Evolutionary conservation across 2,329 filamentous ascomycete species (phyloP).

Genomic region (Clonostachys solani): DNA sequence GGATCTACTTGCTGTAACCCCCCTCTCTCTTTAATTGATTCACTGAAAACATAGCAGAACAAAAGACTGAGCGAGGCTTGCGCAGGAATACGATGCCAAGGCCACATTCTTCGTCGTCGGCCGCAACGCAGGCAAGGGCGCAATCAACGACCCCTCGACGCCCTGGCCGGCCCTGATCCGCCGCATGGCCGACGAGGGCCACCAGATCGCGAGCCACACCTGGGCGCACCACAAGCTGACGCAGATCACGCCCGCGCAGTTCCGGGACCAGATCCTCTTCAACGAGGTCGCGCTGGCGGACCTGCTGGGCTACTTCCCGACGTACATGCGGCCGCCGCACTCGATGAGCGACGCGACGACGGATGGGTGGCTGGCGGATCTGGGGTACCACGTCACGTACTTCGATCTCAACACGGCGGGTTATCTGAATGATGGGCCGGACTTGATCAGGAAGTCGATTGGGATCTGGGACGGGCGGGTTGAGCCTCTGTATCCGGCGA

Average conservation of each 20-base stretch:
- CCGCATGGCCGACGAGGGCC: constrained; percentile 47
- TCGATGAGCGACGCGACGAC: constrained; percentile 35
- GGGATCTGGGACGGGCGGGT: constrained; percentile 26
- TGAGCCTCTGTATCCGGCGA: constrained; percentile 19
- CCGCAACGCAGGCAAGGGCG: constrained; percentile 29
- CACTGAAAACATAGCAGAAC: not conserved
- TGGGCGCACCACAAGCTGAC: constrained; percentile 40
- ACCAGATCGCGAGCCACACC: constrained; percentile 55
- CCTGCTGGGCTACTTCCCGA: constrained; percentile 32
- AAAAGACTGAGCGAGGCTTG: too few species aligned
- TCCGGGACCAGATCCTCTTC: constrained; percentile 32
- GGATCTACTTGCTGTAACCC: constrained; percentile 20
- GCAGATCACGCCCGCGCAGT: constrained; percentile 19
- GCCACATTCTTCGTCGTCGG: constrained; percentile 33
- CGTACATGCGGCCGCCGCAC: constrained; percentile 40
- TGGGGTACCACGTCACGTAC: constrained; percentile 56
- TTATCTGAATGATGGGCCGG: constrained; percentile 46
- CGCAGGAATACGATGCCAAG: constrained; percentile 22
- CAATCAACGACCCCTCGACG: constrained; percentile 30
- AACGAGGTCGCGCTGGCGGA: constrained; percentile 37
- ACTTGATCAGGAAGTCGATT: constrained; percentile 41
- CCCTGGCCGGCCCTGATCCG: constrained; percentile 26
- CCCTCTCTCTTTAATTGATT: too few species aligned
- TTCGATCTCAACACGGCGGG: constrained; percentile 60
- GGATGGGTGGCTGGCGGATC: constrained; percentile 27